Conservation (phyloP, 2,329 filamentous ascomycete genomes). For the Shiraia sp. region DNA sequence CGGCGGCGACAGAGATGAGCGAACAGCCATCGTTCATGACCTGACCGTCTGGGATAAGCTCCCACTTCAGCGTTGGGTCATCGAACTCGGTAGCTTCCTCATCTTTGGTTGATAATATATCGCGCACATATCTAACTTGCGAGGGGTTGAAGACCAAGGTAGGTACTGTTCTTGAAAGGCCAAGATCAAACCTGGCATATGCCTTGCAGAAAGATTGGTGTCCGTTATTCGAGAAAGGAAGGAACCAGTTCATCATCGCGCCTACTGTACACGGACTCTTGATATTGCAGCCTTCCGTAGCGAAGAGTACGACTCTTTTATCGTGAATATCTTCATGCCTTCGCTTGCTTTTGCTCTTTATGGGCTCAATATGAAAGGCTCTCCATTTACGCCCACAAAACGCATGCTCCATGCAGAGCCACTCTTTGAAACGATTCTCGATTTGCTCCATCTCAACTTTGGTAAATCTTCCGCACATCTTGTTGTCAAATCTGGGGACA, state of each 20-base stretch:
- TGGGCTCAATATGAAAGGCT: slow-evolving; percentile 42
- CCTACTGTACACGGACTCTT: slow-evolving; percentile 14
- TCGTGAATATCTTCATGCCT: slow-evolving; percentile 12
- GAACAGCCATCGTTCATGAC: slow-evolving; percentile 63
- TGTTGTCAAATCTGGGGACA: slow-evolving; percentile 32
- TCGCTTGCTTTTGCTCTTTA: slow-evolving; percentile 30
- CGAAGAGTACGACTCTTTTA: slow-evolving; percentile 42
- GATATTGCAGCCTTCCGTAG: slow-evolving; percentile 38
- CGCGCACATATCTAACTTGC: slow-evolving; percentile 39
- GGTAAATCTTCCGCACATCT: slow-evolving; percentile 15
- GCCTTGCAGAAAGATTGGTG: slow-evolving; percentile 47
- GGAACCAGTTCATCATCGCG: slow-evolving; percentile 46
- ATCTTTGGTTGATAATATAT: slow-evolving; percentile 37
- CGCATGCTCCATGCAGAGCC: slow-evolving; percentile 40
- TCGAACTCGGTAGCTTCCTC: slow-evolving; percentile 42
- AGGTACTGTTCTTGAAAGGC: slow-evolving; percentile 46
- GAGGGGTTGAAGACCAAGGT: slow-evolving; percentile 41
- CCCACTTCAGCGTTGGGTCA: slow-evolving; percentile 37
- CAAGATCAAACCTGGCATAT: slow-evolving; percentile 49
- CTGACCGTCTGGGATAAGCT: slow-evolving; percentile 1
- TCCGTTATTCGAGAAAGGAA: slow-evolving; percentile 42
- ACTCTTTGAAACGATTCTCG: slow-evolving; percentile 32
- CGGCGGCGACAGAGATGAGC: slow-evolving; percentile 65
- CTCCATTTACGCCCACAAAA: slow-evolving; percentile 50
- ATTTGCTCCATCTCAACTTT: slow-evolving; percentile 17